phyloP scores from a whole-genome alignment of 371 early-diverging fungal species.

The Parasitella parasitica region DNA sequence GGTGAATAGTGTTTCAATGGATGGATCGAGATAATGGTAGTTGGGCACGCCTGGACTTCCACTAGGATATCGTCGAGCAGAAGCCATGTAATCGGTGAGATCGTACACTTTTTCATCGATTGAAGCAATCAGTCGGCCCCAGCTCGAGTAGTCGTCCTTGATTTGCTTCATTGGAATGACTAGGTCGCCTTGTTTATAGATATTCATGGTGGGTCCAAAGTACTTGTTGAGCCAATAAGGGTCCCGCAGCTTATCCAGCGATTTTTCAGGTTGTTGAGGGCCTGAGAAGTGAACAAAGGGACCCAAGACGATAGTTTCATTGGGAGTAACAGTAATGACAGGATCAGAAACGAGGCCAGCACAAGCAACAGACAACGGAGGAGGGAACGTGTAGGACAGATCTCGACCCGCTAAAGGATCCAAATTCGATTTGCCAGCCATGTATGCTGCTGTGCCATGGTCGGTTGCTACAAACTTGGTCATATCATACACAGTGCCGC shows the following conservation, averaged over 20 bases:
- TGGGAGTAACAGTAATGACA: constrained; percentile 36
- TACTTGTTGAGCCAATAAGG: constrained; percentile 42
- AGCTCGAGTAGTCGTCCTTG: constrained; percentile 26
- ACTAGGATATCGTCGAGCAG: constrained; percentile 35
- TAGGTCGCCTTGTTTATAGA: constrained; percentile 30
- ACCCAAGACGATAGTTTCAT: constrained; percentile 40
- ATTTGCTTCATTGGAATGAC: constrained; percentile 32
- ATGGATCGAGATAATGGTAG: constrained; percentile 36
- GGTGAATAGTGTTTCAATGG: constrained; percentile 37
- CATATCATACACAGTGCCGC: constrained; percentile 82
- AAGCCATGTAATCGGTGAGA: constrained; percentile 49
- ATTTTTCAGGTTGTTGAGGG: constrained; percentile 21
- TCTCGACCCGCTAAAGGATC: constrained; percentile 58
- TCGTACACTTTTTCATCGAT: constrained; percentile 67
- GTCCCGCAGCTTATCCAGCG: constrained; percentile 34
- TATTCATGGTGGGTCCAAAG: constrained; percentile 46
- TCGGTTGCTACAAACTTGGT: constrained; percentile 63
- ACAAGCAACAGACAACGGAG: constrained; percentile 55
- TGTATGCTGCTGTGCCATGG: constrained; percentile 49
- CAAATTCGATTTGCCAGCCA: constrained; percentile 48
- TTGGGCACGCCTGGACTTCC: constrained; percentile 27
- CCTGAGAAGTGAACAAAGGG: constrained; percentile 38
- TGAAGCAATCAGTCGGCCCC: constrained; percentile 51
- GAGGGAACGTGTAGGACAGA: constrained; percentile 58
- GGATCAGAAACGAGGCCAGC: constrained; percentile 46